These are phyloP conservation scores for Tulasnella sp. DNA, from an alignment of 768 basidiomycete genomes.

Conservation along the genomic window DNA sequence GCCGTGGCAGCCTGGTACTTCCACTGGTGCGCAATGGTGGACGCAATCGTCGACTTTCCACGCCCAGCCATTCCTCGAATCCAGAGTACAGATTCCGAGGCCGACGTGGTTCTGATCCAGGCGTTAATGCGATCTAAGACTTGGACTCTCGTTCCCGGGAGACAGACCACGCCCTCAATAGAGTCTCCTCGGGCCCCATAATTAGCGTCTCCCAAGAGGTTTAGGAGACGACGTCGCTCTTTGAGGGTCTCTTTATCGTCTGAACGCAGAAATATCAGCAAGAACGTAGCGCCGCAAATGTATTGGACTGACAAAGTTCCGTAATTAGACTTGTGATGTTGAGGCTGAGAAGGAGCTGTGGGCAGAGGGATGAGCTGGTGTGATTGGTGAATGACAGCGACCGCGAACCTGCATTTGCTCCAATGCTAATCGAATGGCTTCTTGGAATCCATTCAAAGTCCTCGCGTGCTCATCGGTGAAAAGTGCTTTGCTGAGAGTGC, in stretches of 20 bases:
- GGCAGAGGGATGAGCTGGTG: background rate
- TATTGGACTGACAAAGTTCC: background rate
- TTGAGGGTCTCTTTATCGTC: background rate
- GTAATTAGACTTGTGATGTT: background rate
- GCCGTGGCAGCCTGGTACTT: background rate
- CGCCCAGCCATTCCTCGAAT: slow-evolving; percentile 1
- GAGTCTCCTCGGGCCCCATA: background rate
- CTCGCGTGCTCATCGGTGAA: background rate
- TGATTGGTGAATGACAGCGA: background rate
- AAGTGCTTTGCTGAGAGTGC: background rate
- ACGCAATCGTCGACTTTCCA: background rate
- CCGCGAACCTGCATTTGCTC: background rate
- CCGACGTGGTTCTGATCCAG: background rate
- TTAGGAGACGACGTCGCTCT: background rate
- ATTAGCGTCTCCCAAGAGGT: background rate
- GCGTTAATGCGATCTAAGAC: background rate
- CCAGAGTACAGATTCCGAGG: background rate
- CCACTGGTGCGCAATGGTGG: background rate
- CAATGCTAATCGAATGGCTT: background rate
- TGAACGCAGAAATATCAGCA: background rate
- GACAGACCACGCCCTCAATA: background rate
- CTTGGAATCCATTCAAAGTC: background rate
- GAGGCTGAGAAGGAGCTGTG: background rate
- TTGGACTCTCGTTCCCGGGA: background rate
- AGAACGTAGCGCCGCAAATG: background rate